These are phyloP conservation scores for Tuber brumale DNA, from an alignment of 495 filamentous ascomycete species.

Conservation along the genomic window DNA sequence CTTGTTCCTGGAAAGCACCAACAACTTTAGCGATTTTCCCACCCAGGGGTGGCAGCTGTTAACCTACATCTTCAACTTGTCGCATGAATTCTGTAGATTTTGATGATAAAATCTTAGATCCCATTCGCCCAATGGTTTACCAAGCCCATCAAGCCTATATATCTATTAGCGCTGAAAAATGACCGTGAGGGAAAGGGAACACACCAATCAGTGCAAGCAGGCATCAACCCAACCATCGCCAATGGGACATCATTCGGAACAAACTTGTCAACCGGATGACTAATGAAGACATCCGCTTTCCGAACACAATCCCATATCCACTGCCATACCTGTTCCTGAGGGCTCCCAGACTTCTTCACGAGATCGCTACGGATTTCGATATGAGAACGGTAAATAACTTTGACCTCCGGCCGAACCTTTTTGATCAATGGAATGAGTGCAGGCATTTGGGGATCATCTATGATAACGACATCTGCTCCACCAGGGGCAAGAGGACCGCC, in stretches of 20 bases:
- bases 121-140: constrained; percentile 69
- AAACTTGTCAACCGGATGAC: constrained; percentile 71
- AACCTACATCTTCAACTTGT: constrained; percentile 52
- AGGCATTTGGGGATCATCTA: too few relatives aligned
- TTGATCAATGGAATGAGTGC: too few relatives aligned
- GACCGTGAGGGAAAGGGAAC: constrained; percentile 11
- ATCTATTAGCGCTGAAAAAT: not conserved
- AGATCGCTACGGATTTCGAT: constrained; percentile 79
- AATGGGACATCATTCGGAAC: constrained; percentile 62
- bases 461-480: too few relatives aligned
- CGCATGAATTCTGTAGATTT: constrained; percentile 62
- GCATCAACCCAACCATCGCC: constrained; percentile 68
- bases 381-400: constrained; percentile 73
- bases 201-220: constrained; percentile 76
- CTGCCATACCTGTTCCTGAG: constrained; percentile 69
- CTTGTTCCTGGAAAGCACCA: constrained; percentile 49
- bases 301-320: constrained; percentile 69
- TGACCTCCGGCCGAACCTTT: constrained; percentile 50
- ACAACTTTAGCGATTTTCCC: constrained; percentile 12
- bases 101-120: constrained; percentile 70
- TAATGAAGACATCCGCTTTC: constrained; percentile 70
- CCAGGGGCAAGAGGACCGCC: too few relatives aligned
- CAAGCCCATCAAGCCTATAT: constrained; percentile 70
- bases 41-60: not conserved
- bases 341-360: constrained; percentile 53